A percentile compares a stretch with the other conserved stretches of the same genome.
Evolutionary conservation across 768 basidiomycete species (phyloP).

Genomic region (Serpula lacrymans): DNA sequence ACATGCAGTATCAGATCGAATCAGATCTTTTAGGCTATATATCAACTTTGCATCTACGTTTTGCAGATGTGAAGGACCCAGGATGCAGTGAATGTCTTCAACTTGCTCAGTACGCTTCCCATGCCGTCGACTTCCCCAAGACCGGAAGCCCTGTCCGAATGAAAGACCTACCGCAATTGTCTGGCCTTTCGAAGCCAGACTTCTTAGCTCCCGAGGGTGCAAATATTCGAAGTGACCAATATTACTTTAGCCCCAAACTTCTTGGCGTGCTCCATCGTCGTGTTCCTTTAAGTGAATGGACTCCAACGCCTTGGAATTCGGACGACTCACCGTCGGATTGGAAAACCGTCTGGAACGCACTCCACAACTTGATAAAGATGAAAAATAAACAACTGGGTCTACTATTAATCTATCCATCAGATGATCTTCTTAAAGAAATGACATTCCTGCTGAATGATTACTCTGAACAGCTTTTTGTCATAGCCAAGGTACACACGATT

Average conservation of each 20-base stretch:
- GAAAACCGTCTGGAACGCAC: constrained; percentile 9
- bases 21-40: constrained; percentile 29
- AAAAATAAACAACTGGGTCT: constrained; percentile 19
- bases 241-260: constrained; percentile 32
- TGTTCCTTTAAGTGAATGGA: constrained; percentile 25
- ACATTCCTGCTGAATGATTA: constrained; percentile 23
- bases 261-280: constrained; percentile 37
- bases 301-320: constrained; percentile 2
- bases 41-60: constrained; percentile 28
- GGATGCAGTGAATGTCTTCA: constrained; percentile 26
- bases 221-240: constrained; percentile 13
- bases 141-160: constrained; percentile 30
- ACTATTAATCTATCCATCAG: constrained; percentile 15
- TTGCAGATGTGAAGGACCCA: constrained; percentile 28
- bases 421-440: constrained; percentile 24
- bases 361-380: too few species aligned
- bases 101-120: constrained; percentile 32
- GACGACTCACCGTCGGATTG: constrained; percentile 1
- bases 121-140: constrained; percentile 37
- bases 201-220: constrained; percentile 30
- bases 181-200: constrained; percentile 25
- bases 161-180: constrained; percentile 19
- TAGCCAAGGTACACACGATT: constrained; percentile 26
- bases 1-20: too few species aligned
- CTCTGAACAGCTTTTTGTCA: constrained; percentile 20